Base-by-base conservation (phyloP, 2,329 filamentous ascomycete genomes). In the Penicillium corylophilum region DNA sequence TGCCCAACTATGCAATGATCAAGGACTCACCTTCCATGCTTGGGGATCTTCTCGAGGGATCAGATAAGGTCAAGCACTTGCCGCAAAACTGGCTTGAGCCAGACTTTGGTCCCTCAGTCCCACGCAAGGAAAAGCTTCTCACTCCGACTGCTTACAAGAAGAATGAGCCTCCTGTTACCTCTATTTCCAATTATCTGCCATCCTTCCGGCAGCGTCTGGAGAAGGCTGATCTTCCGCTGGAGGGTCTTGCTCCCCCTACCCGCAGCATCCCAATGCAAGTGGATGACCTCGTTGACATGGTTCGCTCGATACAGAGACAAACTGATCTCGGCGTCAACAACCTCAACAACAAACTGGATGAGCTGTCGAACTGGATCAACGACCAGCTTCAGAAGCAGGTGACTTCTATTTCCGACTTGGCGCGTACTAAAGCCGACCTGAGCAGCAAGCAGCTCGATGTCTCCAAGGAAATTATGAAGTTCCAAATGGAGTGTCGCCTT, bases 121-220 rank as follows among this genome's bases (percentile, higher is more conserved):
- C 41, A 8, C 28, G 38, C 13, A 35, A 31, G 12, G 39, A 44
- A 24, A 33, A 26, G 7, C 4, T 13, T 18, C 24, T 6, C 3
- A 7, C 13, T 8, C 29, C 18, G 6, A 42, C 40, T 35, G 22
- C n/a, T n/a, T 45, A 39, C 26, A 24, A 7, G 2, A 39, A 36
- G 12, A 13, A 26, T 12, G 35, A 51, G 5, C 2, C 29, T 15
- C 31, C 29, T 7, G n/a, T 38, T 10, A 24, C 13, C 3, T 36
- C 44, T 4, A 16, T 38, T 12, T 10, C 44, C 6, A 26, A 44
- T 18, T 41, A 41, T 12, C 29, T 59, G 13, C 47, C 54, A 2
- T 48, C 54, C 1, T 47, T 55, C n/a, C 45, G 44, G 10, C 54
- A 59, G 35, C 54, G 55, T 20, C 44, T 55, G n/a, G 39, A 54